Evolutionary conservation across 306 rosid species (phyloP), one percentile per base, ranked within the genome.

Genomic region (Leucaena leucocephala): DNA sequence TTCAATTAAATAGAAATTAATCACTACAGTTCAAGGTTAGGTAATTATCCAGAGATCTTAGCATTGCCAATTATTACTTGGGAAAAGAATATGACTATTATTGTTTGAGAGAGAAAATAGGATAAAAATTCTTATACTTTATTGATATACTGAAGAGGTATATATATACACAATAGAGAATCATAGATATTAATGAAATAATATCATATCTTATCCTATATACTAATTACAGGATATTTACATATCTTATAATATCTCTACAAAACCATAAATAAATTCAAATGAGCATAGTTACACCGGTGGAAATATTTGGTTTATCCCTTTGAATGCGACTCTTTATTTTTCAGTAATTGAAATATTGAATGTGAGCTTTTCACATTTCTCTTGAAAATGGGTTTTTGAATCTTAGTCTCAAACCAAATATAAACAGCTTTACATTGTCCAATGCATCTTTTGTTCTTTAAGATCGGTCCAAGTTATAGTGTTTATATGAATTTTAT

Each of bases 1-100:
- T 38, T 57, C 65, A 72, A 58, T 67, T 67, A 61, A 80, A 44
- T 63, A 76, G 13, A 33, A 66, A 75, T 67, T 52, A 71, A 59
- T 81, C 59, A 77, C 14, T 52, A 74, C 58, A 55, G 17, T 38
- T 46, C 34, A 63, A 39, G 13, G 35, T 38, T 43, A 55, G 59
- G 17, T 13, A 36, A 22, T 72, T 71, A 64, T 74, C 45, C 43
- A 22, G 59, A 64, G 50, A 55, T n/a, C 39, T 44, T 38, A 49
- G 46, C 55, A 63, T 49, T 64, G 48, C 49, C 16, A 48, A 27
- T 34, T 22, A 40, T 55, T 44, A 55, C 43, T 36, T 5, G 44
- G 69, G 45, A 71, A 15, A 9, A 45, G 55, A 19, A 40, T 39
- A 54, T 45, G 22, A 34, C 6, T 3, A 55, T 52, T 27, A 27